Evolutionary conservation across 768 basidiomycete species (phyloP).

Genomic region (Lentinula raphanica): DNA sequence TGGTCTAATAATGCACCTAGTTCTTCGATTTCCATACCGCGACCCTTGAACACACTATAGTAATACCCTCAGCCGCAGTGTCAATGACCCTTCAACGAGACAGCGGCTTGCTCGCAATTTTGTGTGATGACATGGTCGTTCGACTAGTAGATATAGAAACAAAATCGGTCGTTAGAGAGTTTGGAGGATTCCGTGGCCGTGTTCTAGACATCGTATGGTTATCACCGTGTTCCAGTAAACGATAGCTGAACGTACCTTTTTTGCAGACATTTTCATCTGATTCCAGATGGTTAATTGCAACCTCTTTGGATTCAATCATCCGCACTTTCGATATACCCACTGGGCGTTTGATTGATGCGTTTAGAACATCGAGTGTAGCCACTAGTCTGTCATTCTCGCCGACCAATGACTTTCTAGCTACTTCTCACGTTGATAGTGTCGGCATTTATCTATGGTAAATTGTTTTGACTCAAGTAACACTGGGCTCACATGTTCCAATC

Average conservation of each 20-base stretch:
- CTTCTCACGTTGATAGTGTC: slow-evolving; percentile 89
- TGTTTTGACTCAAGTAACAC: not conserved
- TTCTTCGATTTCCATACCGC: slow-evolving; percentile 96
- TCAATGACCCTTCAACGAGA: slow-evolving; percentile 78
- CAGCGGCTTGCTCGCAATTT: slow-evolving; percentile 74
- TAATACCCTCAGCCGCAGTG: slow-evolving; percentile 62
- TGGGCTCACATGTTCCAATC: slow-evolving; percentile 3
- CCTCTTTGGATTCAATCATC: slow-evolving; percentile 87
- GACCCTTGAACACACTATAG: slow-evolving; percentile 60
- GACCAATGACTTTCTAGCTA: slow-evolving; percentile 92
- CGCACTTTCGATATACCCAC: slow-evolving; percentile 96
- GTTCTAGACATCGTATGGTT: slow-evolving; percentile 78
- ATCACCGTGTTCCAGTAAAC: too few species aligned
- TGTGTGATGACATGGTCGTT: slow-evolving; percentile 83
- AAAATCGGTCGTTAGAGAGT: slow-evolving; percentile 76
- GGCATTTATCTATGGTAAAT: slow-evolving; percentile 88
- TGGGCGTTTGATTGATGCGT: slow-evolving; percentile 86
- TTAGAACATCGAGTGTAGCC: slow-evolving; percentile 81
- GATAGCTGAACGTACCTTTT: too few species aligned
- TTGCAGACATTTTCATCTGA: slow-evolving; percentile 88
- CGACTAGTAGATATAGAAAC: slow-evolving; percentile 93
- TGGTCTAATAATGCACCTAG: slow-evolving; percentile 33
- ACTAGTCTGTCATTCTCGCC: slow-evolving; percentile 92
- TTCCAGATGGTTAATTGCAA: slow-evolving; percentile 86
- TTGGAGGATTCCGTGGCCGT: slow-evolving; percentile 79